These are phyloP conservation scores for Pythium monospermum DNA, from an alignment of 352 stramenopile genomes.

Conservation along the genomic window DNA sequence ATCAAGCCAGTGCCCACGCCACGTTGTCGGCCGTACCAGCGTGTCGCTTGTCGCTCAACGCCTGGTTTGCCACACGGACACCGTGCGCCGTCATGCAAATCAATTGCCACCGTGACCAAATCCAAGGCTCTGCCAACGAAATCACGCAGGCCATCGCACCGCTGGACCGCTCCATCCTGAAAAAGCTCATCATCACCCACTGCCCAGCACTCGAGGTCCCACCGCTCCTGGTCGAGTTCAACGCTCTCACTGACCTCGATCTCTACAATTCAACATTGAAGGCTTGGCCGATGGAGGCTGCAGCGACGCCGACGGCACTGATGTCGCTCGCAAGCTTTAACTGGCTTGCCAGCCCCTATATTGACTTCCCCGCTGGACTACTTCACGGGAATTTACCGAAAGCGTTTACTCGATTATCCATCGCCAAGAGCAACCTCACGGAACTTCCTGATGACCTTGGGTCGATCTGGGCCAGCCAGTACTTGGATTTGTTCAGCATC, in stretches of 20 bases:
- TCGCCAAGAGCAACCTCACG: constrained; percentile 13
- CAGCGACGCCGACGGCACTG: constrained; percentile 6
- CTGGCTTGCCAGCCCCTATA: constrained; percentile 5
- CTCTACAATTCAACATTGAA: constrained; percentile 20
- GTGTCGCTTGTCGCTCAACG: constrained; percentile 6
- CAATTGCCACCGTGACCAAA: constrained; percentile 10
- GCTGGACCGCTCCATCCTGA: constrained; percentile 5
- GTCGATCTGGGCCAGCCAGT: neutral
- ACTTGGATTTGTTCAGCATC: constrained; percentile 13
- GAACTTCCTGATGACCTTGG: constrained; percentile 14
- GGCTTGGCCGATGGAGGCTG: constrained; percentile 9
- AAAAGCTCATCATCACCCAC: constrained; percentile 20
- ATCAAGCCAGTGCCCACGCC: neutral
- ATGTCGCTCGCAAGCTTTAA: constrained; percentile 9
- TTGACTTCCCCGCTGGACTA: constrained; percentile 5
- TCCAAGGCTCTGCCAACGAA: constrained; percentile 1
- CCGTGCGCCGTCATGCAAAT: constrained; percentile 21
- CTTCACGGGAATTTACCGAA: constrained; percentile 6
- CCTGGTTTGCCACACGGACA: constrained; percentile 3
- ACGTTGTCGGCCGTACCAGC: neutral
- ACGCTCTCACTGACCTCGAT: constrained; percentile 5
- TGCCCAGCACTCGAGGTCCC: constrained; percentile 15
- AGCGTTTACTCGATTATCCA: constrained; percentile 11
- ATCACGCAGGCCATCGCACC: neutral
- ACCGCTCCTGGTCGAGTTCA: constrained; percentile 5